Evolutionary conservation across 768 basidiomycete species (phyloP).

Genomic region (Macrolepiota fuliginosa): DNA sequence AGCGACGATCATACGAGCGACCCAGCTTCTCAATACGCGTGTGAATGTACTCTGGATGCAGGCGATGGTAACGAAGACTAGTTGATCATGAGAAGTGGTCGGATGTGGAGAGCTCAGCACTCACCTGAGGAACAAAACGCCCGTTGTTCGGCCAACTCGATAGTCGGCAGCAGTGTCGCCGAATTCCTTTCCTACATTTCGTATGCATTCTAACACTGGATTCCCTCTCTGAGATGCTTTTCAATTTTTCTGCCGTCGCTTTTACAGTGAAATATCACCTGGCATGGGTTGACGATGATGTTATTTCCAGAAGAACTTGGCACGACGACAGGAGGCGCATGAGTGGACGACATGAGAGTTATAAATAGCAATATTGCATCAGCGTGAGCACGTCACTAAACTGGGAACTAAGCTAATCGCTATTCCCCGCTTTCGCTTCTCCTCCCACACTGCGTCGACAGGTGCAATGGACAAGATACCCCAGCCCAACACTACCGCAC

Average conservation of each 20-base stretch:
- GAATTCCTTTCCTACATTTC: conserved; percentile 91
- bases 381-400: not conserved
- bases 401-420: not conserved
- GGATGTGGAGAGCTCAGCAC: conserved; percentile 23
- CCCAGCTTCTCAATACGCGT: conserved; percentile 86
- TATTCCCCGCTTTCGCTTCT: conserved; percentile 2
- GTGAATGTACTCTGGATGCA: conserved; percentile 97
- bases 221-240: conserved; percentile 68
- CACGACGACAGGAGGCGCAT: conserved; percentile 55
- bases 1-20: conserved; percentile 74
- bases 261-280: conserved; percentile 36
- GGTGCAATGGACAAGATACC: conserved; percentile 30
- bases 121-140: conserved; percentile 89
- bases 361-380: conserved; percentile 18
- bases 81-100: not conserved
- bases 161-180: conserved; percentile 93
- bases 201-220: conserved; percentile 81
- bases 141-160: conserved; percentile 92
- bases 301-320: conserved; percentile 61
- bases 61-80: conserved; percentile 90
- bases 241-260: not conserved
- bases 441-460: conserved; percentile 10
- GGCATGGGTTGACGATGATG: conserved; percentile 60
- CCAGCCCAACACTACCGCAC: conserved; percentile 18
- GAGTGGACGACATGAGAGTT: conserved; percentile 20